Conservation (phyloP, 1,284 basidiomycete species). For the Puccinia polysora region DNA sequence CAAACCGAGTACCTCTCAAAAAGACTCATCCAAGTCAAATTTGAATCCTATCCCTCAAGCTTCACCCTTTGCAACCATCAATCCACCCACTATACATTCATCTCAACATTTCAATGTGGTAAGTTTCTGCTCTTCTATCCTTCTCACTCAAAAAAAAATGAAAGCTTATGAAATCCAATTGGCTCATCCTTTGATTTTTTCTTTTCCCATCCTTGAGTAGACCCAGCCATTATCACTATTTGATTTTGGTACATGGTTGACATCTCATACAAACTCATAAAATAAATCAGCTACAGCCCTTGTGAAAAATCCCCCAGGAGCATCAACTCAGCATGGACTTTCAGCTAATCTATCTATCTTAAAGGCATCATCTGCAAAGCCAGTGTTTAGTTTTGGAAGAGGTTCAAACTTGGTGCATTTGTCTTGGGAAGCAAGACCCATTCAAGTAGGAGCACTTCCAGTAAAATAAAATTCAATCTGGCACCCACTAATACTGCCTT, state of each 20-base stretch:
- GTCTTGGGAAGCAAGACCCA: not conserved
- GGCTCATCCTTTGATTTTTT: too few relatives aligned
- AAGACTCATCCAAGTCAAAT: too few relatives aligned
- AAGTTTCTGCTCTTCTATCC: too few relatives aligned
- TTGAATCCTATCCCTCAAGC: not conserved
- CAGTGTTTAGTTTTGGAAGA: slow-evolving; percentile 8
- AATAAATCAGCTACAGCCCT: not conserved
- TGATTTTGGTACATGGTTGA: not conserved
- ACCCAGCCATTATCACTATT: too few relatives aligned
- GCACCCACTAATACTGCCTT: not conserved
- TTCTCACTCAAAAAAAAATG: too few relatives aligned
- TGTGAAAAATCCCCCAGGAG: too few relatives aligned
- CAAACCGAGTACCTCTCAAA: too few relatives aligned
- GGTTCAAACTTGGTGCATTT: not conserved
- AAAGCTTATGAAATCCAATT: too few relatives aligned
- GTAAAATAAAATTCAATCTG: not conserved
- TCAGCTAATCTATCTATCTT: not conserved
- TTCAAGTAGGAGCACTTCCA: not conserved
- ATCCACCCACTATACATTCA: not conserved
- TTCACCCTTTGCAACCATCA: too few relatives aligned
- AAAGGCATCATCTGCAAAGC: not conserved
- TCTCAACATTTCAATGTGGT: not conserved
- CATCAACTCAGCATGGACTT: too few relatives aligned
- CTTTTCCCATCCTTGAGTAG: too few relatives aligned
- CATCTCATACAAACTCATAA: not conserved